Base-by-base conservation (phyloP, 768 basidiomycete species). In the Filobasidium floriforme region DNA sequence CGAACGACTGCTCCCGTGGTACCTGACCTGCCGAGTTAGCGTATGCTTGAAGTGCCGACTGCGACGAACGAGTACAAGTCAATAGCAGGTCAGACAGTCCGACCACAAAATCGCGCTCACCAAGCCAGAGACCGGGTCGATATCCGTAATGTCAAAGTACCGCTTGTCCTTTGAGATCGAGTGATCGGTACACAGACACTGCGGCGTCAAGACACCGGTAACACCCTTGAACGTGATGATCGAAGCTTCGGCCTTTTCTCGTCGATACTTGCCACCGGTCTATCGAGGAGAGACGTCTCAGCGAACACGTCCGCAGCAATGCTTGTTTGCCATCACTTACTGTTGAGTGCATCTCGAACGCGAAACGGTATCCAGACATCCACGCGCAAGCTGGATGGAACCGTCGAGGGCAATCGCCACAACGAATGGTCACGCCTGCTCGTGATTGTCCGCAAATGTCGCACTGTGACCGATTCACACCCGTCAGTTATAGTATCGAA, bases 331-430 rank as follows among this genome's bases (percentile, higher is more conserved):
- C 24, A 40, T 10, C 7, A 60, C 64, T 60, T n/a, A 65, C 64
- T n/a, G 46, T 41, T 1, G 44, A 18, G 14, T 37, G 59, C 32
- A 98, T 85, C 80, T 98, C 93, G 77, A 99, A 96, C 32, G 90
- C 92, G 70, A 98, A 92, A 70, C 82, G 87, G 80, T 88, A 85
- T 0, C 88, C 88, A 46, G 86, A 81, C 62, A 82, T 84, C 89
- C 90, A 97, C 22, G 91, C 96, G 76, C 96, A 99, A 0, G 90
- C 87, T 9, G 87, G 82, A 76, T 99, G 96, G 76, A 87, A 92
- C 70, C 89, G 86, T 61, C 83, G 84, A 18, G 80, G 77, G 75
- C 96, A 97, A 72, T 92, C 91, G 49, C 81, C 84, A 80, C 96
- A 99, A 51, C 86, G 84, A 32, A 93, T 82, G 46, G 89, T 88